Evolutionary conservation across 1,284 basidiomycete species (phyloP), one percentile per base, ranked within the genome.

Genomic region (Pseudozyma sp.): DNA sequence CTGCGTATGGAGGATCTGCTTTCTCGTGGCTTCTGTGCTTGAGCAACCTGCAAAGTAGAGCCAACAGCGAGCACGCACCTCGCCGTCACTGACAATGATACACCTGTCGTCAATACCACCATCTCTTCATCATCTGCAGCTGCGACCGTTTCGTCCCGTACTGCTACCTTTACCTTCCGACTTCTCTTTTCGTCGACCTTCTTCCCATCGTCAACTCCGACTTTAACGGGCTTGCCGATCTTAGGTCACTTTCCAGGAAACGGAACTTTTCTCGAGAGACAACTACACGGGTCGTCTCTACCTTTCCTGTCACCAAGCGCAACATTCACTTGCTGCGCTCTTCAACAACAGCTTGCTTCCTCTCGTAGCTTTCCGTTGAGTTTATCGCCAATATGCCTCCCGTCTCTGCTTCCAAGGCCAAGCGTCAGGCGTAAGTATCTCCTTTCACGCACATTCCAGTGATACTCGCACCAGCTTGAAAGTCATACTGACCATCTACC

Each of bases 401-500:
- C 47, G 79, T 85, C 38, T 85, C 83, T 67, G 83, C 83, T 59
- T 85, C 83, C 63, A 85, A 85, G 72, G 83, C 83, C 38, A 85
- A 85, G 76, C 82, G 83, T 51, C 83, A 85, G 71, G 83, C 83
- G 80, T 82, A 72, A 69, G 81, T 82, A 54, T n/a, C 48, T 31
- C 16, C 18, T n/a, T 35, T 19, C 11, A 44, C 39, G 14, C 16
- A 43, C 34, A 14, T 10, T 5, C 36, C 18, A 39, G 10, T 12
- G 16, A 21, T 38, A 12, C 52, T 48, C 31, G 35, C 43, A 18
- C 18, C 14, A 10, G 5, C 31, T 16, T 36, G 19, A 21, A 16
- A 11, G 31, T 10, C 31, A n/a, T 49, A 19, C 50, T 57, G 42
- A 48, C 48, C 36, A 52, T n/a, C n/a, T n/a, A n/a, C n/a, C 12